A percentile compares a stretch with the other conserved stretches of the same genome.
These are phyloP conservation scores for Tubosaeta sp. DNA, from an alignment of 768 basidiomycete genomes.

Conservation along the genomic window DNA sequence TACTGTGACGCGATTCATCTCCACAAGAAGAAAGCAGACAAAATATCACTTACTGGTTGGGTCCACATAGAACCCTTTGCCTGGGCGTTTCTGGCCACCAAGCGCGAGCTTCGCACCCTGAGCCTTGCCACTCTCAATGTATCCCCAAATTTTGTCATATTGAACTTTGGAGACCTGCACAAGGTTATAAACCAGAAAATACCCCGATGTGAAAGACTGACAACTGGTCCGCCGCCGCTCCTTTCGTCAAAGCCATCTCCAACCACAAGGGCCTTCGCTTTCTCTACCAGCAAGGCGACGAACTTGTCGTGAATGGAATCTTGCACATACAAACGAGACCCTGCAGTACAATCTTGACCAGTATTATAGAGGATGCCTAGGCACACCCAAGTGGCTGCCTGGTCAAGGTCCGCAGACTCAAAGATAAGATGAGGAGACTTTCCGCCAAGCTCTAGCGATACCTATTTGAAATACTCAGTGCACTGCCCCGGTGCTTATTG, in stretches of 20 bases:
- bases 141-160: slow-evolving; percentile 81
- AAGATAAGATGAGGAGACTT: slow-evolving; percentile 90
- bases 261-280: slow-evolving; percentile 65
- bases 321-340: slow-evolving; percentile 87
- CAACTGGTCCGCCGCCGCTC: slow-evolving; percentile 79
- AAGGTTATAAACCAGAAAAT: slow-evolving; percentile 6
- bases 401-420: slow-evolving; percentile 83
- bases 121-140: slow-evolving; percentile 81
- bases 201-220: slow-evolving; percentile 35
- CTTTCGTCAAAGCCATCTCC: slow-evolving; percentile 79
- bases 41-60: slow-evolving; percentile 66
- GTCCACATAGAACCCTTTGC: slow-evolving; percentile 84
- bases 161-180: slow-evolving; percentile 76
- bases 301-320: slow-evolving; percentile 86
- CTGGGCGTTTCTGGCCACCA: slow-evolving; percentile 75
- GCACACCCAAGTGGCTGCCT: slow-evolving; percentile 82
- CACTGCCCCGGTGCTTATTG: slow-evolving; percentile 8
- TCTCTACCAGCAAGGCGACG: slow-evolving; percentile 56
- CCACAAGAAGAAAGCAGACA: slow-evolving; percentile 2
- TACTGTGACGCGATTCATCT: slow-evolving; percentile 41
- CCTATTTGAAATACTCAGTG: slow-evolving; percentile 35
- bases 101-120: slow-evolving; percentile 76
- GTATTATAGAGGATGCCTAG: slow-evolving; percentile 85
- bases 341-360: slow-evolving; percentile 93
- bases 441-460: slow-evolving; percentile 92